Percentiles rank a stretch among this genome's conserved stretches.
These are phyloP conservation scores for Uronychia binucleata DNA, from an alignment of 73 alveolate species.

Conservation along the genomic window DNA sequence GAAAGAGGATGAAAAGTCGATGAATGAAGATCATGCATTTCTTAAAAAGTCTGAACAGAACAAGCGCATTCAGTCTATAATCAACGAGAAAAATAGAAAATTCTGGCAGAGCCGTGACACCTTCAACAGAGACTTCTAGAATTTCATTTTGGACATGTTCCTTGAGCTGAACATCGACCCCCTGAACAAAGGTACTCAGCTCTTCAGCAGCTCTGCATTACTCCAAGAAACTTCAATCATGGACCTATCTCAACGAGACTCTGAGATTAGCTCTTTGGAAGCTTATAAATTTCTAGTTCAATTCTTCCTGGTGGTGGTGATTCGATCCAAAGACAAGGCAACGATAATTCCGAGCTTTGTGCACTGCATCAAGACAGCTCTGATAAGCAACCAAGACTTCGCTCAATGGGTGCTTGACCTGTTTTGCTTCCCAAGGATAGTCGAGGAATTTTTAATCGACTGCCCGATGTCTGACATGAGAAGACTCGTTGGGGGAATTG, in stretches of 20 bases:
- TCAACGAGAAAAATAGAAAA: constrained; percentile 65
- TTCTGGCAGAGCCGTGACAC: constrained; percentile 68
- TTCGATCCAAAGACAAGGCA: constrained; percentile 54
- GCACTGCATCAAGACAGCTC: constrained; percentile 21
- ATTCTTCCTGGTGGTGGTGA: constrained; percentile 51
- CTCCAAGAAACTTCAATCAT: background rate
- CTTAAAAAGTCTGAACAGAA: too few relatives aligned
- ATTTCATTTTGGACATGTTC: constrained; percentile 52
- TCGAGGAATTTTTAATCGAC: constrained; percentile 59
- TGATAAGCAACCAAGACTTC: constrained; percentile 10
- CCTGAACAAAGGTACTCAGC: too few relatives aligned
- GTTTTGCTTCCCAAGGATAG: constrained; percentile 19
- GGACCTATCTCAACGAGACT: background rate
- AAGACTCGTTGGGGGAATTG: constrained; percentile 48
- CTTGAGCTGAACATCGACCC: background rate
- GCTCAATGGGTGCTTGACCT: constrained; percentile 56
- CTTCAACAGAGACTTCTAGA: constrained; percentile 66
- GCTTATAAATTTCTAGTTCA: constrained; percentile 28
- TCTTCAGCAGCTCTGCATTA: too few relatives aligned
- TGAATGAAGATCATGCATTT: background rate
- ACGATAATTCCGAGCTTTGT: constrained; percentile 21
- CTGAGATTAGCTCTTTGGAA: background rate
- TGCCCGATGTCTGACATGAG: constrained; percentile 63
- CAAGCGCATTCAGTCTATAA: background rate
- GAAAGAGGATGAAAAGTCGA: background rate